phyloP scores from a whole-genome alignment of 106 monocot species.

The Dendrobium catenatum region DNA sequence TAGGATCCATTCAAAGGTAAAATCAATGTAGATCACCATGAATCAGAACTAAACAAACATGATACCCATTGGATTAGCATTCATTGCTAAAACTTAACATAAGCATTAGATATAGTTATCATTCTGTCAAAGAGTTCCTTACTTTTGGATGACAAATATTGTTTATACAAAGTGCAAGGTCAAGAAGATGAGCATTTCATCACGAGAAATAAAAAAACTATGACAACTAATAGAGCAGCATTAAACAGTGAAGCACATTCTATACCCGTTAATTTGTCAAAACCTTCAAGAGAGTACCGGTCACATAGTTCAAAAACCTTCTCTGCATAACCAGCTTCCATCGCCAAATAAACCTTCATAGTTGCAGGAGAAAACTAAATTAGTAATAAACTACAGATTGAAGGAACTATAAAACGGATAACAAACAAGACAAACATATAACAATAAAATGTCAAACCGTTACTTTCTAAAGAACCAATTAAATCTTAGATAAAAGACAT shows the following conservation, averaged over 20 bases:
- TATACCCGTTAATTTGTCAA: slow-evolving; percentile 53
- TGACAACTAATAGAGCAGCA: neutral
- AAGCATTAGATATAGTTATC: neutral
- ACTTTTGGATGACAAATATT: neutral
- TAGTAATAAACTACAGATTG: neutral
- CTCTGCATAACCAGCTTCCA: slow-evolving; percentile 92
- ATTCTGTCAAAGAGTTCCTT: neutral
- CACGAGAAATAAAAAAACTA: neutral
- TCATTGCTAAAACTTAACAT: neutral
- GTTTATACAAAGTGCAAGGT: neutral
- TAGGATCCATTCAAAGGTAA: neutral
- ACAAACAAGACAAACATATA: neutral
- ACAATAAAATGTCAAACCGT: neutral
- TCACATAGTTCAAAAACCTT: slow-evolving; percentile 86
- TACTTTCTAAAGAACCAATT: neutral
- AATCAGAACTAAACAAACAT: neutral
- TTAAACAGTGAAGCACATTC: neutral
- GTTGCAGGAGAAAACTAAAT: slow-evolving; percentile 7
- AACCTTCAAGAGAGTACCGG: slow-evolving; percentile 85
- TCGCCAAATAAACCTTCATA: slow-evolving; percentile 77
- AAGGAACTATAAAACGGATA: neutral
- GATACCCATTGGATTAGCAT: neutral
- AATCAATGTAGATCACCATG: neutral
- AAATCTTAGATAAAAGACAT: neutral
- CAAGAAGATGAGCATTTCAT: neutral